Evolutionary conservation across 345 rosid genomes (phyloP).

Genomic region (Mallotus nudiflorus): DNA sequence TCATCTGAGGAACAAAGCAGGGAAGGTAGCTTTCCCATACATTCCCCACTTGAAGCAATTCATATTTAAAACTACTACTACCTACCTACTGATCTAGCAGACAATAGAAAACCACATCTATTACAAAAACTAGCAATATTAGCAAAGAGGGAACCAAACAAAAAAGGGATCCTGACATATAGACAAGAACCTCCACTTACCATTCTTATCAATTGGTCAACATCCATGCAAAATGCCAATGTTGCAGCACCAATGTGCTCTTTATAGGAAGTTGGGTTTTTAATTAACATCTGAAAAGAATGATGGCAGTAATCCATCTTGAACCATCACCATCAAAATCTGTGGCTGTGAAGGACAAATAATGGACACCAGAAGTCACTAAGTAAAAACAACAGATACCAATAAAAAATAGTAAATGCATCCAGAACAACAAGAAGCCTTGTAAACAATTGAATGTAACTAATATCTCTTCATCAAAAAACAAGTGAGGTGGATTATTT

Average conservation of each 20-base stretch:
- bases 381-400: background rate
- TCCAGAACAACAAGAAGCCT: background rate
- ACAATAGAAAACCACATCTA: no score
- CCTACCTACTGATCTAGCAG: no score
- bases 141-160: no score
- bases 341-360: slow-evolving; percentile 56
- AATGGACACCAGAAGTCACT: background rate
- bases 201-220: slow-evolving; percentile 85
- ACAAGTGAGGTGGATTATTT: no score
- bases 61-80: no score
- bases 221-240: slow-evolving; percentile 80
- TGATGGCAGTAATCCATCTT: slow-evolving; percentile 87
- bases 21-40: no score
- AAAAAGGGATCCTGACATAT: no score
- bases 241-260: slow-evolving; percentile 71
- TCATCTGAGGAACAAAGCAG: no score
- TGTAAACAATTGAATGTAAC: background rate
- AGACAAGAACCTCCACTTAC: slow-evolving; percentile 46
- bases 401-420: slow-evolving; percentile 2
- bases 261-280: slow-evolving; percentile 77
- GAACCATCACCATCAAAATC: slow-evolving; percentile 89
- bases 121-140: no score
- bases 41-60: no score
- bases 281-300: slow-evolving; percentile 75
- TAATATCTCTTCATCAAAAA: no score